Evolutionary conservation across 2,329 filamentous ascomycete genomes (phyloP), one percentile per base, ranked within the genome.

Genomic region (Huntiella abstrusa): DNA sequence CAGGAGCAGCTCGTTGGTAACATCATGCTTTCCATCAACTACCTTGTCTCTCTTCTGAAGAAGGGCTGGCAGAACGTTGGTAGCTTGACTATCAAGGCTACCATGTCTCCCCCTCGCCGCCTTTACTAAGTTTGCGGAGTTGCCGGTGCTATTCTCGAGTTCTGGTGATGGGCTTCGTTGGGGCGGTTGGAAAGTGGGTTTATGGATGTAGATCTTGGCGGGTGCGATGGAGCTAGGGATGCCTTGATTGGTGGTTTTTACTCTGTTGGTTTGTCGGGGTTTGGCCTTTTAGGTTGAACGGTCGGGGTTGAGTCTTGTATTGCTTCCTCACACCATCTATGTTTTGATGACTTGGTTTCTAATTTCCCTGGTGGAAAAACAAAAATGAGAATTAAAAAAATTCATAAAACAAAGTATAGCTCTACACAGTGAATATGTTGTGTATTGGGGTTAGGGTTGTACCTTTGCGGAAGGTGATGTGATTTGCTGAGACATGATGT

Each of bases 41-140:
- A 98, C 80, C 80, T 98, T 56, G 88, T 98, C 67, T 95, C 86
- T 55, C 77, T 98, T 59, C 75, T 98, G 66, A 98, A 98, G 86
- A 98, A 98, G 84, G 91, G 91, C 67, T 98, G 91, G 91, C 91
- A 98, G 78, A 98, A 98, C 79, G 91, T 98, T 62, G 91, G 91
- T 66, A 91, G 83, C 77, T 78, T 98, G 73, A 94, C 87, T 66
- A 91, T 98, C 78, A 98, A 98, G 84, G 91, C 91, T 71, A 83
- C 83, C 74, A 98, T 98, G 91, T 94, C 85, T 69, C 91, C 91
- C 58, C 91, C 91, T 59, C 91, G 86, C 77, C 86, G 91, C 64
- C 71, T 98, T 59, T 98, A 95, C 79, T 98, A 96, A 67, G 60
- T 53, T 55, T 16, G 13, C 22, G 13, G 33, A 34, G 28, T 34